A percentile compares a stretch with the other conserved stretches of the same genome.
These are phyloP conservation scores for Sphaerulina musiva DNA, from an alignment of 2,329 filamentous ascomycete species.

Conservation along the genomic window DNA sequence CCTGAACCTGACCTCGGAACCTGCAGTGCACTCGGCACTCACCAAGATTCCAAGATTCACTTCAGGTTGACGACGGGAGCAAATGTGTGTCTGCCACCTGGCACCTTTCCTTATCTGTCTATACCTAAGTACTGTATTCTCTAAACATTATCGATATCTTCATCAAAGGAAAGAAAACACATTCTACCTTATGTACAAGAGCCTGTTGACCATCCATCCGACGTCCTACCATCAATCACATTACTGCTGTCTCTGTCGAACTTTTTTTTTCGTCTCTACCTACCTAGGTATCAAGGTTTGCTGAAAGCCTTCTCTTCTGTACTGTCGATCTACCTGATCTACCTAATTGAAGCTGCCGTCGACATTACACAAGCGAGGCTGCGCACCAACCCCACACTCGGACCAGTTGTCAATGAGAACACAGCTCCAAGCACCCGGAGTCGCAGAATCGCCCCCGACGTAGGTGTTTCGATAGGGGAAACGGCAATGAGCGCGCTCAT, in stretches of 20 bases:
- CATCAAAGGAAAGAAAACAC: neutral
- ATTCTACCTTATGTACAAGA: neutral
- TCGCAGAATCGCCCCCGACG: conserved; percentile 34
- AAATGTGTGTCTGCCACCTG: too few species aligned
- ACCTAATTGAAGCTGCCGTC: conserved; percentile 23
- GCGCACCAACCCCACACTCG: conserved; percentile 22
- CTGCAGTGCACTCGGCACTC: too few species aligned
- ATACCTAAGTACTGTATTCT: neutral
- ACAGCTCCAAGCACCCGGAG: conserved; percentile 36
- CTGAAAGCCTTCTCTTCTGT: neutral
- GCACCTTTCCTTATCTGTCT: neutral
- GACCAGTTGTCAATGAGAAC: conserved; percentile 27
- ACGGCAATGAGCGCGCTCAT: conserved; percentile 44
- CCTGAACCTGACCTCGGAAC: too few species aligned
- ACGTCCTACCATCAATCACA: neutral
- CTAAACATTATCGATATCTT: neutral
- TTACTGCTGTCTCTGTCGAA: neutral
- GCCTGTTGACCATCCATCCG: neutral
- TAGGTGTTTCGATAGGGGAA: conserved; percentile 34
- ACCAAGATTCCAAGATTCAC: too few species aligned
- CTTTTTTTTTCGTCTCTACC: neutral
- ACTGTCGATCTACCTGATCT: too few species aligned
- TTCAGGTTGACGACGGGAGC: too few species aligned
- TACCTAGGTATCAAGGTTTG: neutral
- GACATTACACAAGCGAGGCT: conserved; percentile 22